A percentile compares a stretch with the other conserved stretches of the same genome.
Conservation (phyloP, 768 basidiomycete genomes). For the Pisolithus orientalis region DNA sequence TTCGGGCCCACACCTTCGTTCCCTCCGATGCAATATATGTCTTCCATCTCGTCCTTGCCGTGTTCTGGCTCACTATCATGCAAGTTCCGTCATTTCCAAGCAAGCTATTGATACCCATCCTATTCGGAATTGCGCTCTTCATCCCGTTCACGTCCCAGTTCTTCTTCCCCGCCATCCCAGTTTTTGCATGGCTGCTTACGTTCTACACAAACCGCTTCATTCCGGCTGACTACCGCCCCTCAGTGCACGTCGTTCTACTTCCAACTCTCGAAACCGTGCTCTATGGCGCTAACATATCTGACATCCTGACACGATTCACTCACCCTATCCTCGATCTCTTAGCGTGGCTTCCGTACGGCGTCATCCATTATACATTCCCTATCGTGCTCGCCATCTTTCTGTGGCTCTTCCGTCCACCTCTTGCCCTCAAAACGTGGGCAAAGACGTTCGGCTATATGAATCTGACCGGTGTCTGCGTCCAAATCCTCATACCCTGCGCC, state of each 20-base stretch:
- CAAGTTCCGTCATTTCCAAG: slow-evolving; percentile 58
- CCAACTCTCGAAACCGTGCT: slow-evolving; percentile 93
- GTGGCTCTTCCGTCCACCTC: slow-evolving; percentile 85
- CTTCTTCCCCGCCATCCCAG: slow-evolving; percentile 80
- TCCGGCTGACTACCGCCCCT: slow-evolving; percentile 66
- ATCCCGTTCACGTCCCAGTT: slow-evolving; percentile 88
- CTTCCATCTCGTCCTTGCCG: slow-evolving; percentile 54
- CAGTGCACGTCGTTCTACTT: slow-evolving; percentile 85
- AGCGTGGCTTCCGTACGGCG: slow-evolving; percentile 97
- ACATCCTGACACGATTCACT: slow-evolving; percentile 92
- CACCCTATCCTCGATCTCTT: slow-evolving; percentile 88
- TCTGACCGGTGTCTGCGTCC: slow-evolving; percentile 78
- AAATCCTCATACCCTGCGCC: slow-evolving; percentile 87
- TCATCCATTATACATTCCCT: slow-evolving; percentile 83
- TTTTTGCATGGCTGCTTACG: slow-evolving; percentile 80
- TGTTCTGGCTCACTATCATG: slow-evolving; percentile 74
- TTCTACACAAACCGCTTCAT: slow-evolving; percentile 89
- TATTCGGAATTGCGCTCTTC: slow-evolving; percentile 64
- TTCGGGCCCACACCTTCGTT: slow-evolving; percentile 52
- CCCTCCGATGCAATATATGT: slow-evolving; percentile 56
- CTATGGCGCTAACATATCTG: slow-evolving; percentile 96
- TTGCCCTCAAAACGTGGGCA: slow-evolving; percentile 78
- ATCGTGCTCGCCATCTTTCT: slow-evolving; percentile 80
- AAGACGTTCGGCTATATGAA: slow-evolving; percentile 92
- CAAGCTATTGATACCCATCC: slow-evolving; percentile 71